Evolutionary conservation across 441 rosid genomes (phyloP), one percentile per base, ranked within the genome.

Genomic region (Erodium moschatum): DNA sequence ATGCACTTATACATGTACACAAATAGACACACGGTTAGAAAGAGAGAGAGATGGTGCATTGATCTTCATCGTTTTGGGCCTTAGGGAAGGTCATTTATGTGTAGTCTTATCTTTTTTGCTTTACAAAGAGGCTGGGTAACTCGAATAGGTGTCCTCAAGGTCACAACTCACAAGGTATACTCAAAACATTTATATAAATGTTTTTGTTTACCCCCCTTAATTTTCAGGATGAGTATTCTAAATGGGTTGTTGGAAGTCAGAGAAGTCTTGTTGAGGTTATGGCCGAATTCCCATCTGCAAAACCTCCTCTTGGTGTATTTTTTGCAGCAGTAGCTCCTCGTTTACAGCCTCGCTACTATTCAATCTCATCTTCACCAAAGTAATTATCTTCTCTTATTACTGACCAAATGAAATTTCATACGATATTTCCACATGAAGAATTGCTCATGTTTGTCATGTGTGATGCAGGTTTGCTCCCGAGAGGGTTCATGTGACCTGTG

Each of bases 351-450:
- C 92, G 96, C 70, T 92, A 84, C 78, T 88, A 92, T 82, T 92
- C 98, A 48, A 92, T 92, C 81, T 90, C 98, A 46, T 92, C 98
- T 29, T 92, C 98, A 19, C 96, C 98, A 10, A 87, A 90, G 98
- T 92, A 61, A 71, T 77, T 70, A 9, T 15, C 21, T 35, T 35
- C 38, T 33, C 38, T 29, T 29, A 29, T 29, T 29, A 35, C 40
- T 6, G 13, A 4, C 38, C 38, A 52, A 50, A 18, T 46, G 21
- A 20, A 16, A 56, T 56, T 19, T 20, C 5, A 7, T 56, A 4
- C 7, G 63, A 56, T 56, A 56, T 56, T 18, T 56, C 24, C 27
- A 18, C 24, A 19, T 18, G 19, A 16, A 56, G 27, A 56, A 20
- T 18, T 56, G 1, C 24, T 18, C 27, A 18, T 56, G 63, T 60